Conservation (phyloP, 139 green algal species). For the Tetradesmus obliquus region DNA sequence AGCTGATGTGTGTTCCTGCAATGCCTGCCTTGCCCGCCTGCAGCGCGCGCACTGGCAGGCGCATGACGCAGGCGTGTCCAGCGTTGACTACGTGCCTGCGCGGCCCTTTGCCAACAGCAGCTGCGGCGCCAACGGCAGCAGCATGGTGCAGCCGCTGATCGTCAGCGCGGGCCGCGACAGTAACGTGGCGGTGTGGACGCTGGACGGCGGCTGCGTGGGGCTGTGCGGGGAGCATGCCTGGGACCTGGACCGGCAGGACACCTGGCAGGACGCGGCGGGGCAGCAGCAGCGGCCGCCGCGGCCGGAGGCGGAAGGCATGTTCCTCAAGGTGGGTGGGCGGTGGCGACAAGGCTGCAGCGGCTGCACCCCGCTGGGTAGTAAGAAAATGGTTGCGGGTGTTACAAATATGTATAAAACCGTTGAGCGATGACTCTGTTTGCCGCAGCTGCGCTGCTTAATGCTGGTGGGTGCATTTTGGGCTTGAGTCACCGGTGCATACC, state of each 20-base stretch:
- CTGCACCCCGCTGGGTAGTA: neutral
- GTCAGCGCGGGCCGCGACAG: conserved; percentile 68
- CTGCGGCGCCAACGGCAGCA: conserved; percentile 53
- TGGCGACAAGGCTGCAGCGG: neutral
- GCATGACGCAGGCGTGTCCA: conserved; percentile 54
- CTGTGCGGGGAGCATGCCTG: conserved; percentile 71
- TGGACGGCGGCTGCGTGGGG: conserved; percentile 67
- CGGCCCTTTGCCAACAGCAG: conserved; percentile 56
- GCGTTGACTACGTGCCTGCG: conserved; percentile 59
- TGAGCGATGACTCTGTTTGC: neutral
- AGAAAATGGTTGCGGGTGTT: neutral
- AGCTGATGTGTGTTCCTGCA: neutral
- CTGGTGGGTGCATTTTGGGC: neutral
- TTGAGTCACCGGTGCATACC: neutral
- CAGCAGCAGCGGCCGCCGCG: conserved; percentile 33
- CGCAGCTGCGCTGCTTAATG: neutral
- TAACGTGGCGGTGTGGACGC: conserved; percentile 75
- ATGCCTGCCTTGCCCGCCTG: neutral
- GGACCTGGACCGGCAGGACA: conserved; percentile 57
- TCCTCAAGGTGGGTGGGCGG: conserved; percentile 32
- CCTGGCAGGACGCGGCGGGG: conserved; percentile 61
- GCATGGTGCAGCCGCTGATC: conserved; percentile 55
- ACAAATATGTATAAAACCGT: neutral
- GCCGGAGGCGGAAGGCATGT: conserved; percentile 41
- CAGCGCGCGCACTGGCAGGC: conserved; percentile 68